Evolutionary conservation across 768 basidiomycete species (phyloP), one percentile per base, ranked within the genome.

Genomic region (Vararia minispora): DNA sequence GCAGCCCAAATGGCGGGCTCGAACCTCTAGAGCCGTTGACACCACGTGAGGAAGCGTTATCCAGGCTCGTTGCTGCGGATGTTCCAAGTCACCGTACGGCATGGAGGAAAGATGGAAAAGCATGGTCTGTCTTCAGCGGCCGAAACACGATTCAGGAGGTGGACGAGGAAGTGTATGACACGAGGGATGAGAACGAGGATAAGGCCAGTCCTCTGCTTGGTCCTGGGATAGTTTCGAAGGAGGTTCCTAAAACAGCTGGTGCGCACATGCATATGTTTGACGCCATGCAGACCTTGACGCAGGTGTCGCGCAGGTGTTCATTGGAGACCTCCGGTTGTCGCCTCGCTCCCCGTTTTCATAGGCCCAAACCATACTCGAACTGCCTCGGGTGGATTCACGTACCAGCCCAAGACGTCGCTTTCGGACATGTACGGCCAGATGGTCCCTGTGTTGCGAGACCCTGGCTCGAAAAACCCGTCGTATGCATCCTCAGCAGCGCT

Each of bases 1-100:
- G 30, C 13, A 33, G 25, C 18, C 39, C 35, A 33, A 40, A 47
- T 37, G 43, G 39, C 26, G 22, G n/a, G 12, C 47, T 38, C 17
- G 49, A 44, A 8, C 40, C 17, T 9, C 39, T 35, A 12, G 44
- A 50, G 25, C 21, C 37, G 11, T 31, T 44, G 13, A 66, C 62
- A 41, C 57, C 63, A 18, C 62, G 65, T 37, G 73, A 77, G 47
- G 64, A 61, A 23, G 72, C 74, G 47, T 62, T 83, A 24, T 42
- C 73, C 47, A 69, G 66, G 45, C 63, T 83, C 24, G 72, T 84
- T n/a, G 79, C 78, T 7, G 79, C 79, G 20, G 64, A 72, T 57
- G 72, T 64, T 22, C 77, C 80, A 1, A 83, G 79, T 45, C 82
- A 85, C 53, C 67, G 79, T 37, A 72, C 66, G n/a, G 72, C 72